Conservation (phyloP, 2,329 filamentous ascomycete genomes). For the Fusarium sublunatum region DNA sequence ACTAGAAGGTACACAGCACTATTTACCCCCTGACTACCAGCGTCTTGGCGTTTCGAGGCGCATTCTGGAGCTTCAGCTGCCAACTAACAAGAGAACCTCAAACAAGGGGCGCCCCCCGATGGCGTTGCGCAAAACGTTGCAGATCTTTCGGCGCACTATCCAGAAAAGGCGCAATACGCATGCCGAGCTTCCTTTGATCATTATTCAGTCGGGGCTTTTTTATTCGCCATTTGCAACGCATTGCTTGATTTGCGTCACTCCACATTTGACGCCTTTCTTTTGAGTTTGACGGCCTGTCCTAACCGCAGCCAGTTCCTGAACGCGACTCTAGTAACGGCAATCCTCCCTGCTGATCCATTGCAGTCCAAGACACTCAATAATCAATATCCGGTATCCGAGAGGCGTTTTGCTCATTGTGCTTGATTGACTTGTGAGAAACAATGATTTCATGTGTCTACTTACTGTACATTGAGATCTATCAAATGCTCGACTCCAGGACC, state of each 20-base stretch:
- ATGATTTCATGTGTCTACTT: conserved; percentile 3
- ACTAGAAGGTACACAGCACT: background rate
- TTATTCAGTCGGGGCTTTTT: conserved; percentile 7
- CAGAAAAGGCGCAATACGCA: conserved; percentile 4
- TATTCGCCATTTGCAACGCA: background rate
- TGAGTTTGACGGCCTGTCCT: conserved; percentile 25
- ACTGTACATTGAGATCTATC: conserved; percentile 25
- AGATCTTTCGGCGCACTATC: conserved; percentile 29
- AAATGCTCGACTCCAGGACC: conserved; percentile 13
- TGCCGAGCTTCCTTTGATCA: conserved; percentile 9
- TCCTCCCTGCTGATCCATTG: conserved; percentile 22
- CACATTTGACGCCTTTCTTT: conserved; percentile 17
- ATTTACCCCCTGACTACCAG: conserved; percentile 13
- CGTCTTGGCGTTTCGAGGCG: conserved; percentile 34
- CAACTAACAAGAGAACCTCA: conserved; percentile 14
- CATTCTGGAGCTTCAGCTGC: conserved; percentile 26
- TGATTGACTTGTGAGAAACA: background rate
- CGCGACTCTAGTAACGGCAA: conserved; percentile 1
- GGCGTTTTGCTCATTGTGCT: conserved; percentile 1
- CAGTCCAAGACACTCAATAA: conserved; percentile 13
- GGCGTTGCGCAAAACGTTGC: conserved; percentile 25
- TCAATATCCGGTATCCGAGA: background rate
- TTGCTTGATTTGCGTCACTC: conserved; percentile 13
- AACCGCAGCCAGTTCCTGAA: conserved; percentile 25
- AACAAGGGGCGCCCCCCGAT: conserved; percentile 18